phyloP scores from a whole-genome alignment of 768 basidiomycete genomes.

The Boletus pseudo-olivaceus region DNA sequence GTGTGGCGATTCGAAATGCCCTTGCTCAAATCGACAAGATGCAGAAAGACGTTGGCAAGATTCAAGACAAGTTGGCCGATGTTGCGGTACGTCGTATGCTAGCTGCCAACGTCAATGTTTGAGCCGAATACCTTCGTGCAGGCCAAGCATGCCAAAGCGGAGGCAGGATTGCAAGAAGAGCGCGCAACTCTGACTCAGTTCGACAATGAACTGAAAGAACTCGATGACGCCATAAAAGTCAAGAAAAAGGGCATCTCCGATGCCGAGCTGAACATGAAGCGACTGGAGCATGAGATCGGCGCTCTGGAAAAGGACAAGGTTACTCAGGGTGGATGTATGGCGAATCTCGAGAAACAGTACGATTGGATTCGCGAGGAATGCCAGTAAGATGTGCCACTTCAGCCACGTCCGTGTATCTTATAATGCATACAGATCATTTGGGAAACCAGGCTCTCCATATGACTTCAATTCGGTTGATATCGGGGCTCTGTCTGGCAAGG shows the following conservation, averaged over 20 bases:
- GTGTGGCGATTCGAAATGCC: slow-evolving; percentile 29
- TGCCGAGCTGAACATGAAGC: slow-evolving; percentile 59
- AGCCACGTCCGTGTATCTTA: not conserved
- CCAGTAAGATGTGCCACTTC: slow-evolving; percentile 51
- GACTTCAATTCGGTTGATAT: slow-evolving; percentile 74
- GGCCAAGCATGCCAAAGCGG: slow-evolving; percentile 60
- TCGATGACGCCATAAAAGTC: slow-evolving; percentile 77
- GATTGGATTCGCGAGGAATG: slow-evolving; percentile 89
- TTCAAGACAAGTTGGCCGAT: slow-evolving; percentile 45
- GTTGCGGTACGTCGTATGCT: slow-evolving; percentile 16
- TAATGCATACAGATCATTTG: slow-evolving; percentile 62
- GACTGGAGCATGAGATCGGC: slow-evolving; percentile 68
- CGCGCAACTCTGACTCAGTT: slow-evolving; percentile 84
- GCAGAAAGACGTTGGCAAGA: slow-evolving; percentile 58
- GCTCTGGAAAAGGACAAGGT: slow-evolving; percentile 62
- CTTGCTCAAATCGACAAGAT: slow-evolving; percentile 48
- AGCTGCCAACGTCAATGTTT: not conserved
- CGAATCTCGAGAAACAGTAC: slow-evolving; percentile 74
- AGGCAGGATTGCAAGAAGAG: slow-evolving; percentile 75
- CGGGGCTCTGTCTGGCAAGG: slow-evolving; percentile 53
- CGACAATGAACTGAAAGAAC: slow-evolving; percentile 80
- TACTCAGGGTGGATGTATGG: slow-evolving; percentile 46
- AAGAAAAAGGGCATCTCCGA: slow-evolving; percentile 72
- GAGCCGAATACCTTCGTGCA: slow-evolving; percentile 21
- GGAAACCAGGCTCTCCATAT: slow-evolving; percentile 74